These are phyloP conservation scores for Lipomyces sp. DNA, from an alignment of 805 yeast genomes.

Conservation along the genomic window DNA sequence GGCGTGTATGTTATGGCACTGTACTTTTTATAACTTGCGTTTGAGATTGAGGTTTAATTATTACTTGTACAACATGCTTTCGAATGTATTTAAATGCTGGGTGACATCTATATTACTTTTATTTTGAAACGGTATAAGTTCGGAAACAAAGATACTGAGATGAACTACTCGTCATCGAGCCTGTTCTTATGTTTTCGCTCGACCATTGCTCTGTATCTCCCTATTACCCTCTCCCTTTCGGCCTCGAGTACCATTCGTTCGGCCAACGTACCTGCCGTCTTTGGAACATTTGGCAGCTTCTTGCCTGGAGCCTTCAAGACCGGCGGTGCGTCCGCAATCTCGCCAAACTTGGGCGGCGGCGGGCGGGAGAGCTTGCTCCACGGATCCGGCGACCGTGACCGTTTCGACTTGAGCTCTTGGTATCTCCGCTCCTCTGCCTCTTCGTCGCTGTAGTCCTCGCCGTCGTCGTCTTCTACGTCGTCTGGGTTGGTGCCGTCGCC, in stretches of 20 bases:
- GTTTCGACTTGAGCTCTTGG: slow-evolving; percentile 17
- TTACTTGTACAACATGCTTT: neutral
- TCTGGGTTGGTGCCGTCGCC: slow-evolving; percentile 22
- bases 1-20: no score
- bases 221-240: slow-evolving; percentile 41
- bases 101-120: neutral
- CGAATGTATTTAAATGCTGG: neutral
- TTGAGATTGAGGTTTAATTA: neutral
- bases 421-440: slow-evolving; percentile 32
- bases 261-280: slow-evolving; percentile 42
- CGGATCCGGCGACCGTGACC: slow-evolving; percentile 43
- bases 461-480: slow-evolving; percentile 34
- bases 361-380: slow-evolving; percentile 39
- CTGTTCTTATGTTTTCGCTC: slow-evolving; percentile 20
- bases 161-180: slow-evolving; percentile 1
- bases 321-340: slow-evolving; percentile 44
- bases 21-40: neutral
- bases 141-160: no score
- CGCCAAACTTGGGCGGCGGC: slow-evolving; percentile 42
- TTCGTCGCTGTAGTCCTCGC: slow-evolving; percentile 23
- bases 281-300: slow-evolving; percentile 40
- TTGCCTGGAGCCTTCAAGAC: slow-evolving; percentile 37
- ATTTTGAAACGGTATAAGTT: no score
- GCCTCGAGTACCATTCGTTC: slow-evolving; percentile 40
- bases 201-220: slow-evolving; percentile 36